phyloP scores from a whole-genome alignment of 805 yeast genomes.

The Hanseniaspora valbyensis region DNA sequence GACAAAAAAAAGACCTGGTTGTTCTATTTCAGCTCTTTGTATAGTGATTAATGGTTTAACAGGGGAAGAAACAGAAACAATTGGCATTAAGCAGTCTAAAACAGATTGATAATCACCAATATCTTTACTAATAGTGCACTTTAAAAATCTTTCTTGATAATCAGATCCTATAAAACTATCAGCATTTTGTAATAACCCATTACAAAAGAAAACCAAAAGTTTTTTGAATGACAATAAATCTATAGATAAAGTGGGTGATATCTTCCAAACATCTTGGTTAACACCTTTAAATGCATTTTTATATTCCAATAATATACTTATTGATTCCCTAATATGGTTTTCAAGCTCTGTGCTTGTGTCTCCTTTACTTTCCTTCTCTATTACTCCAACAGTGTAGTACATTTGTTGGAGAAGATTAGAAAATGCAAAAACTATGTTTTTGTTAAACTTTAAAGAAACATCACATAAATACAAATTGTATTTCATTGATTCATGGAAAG shows the following conservation, averaged over 20 bases:
- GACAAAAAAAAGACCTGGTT: slow-evolving; percentile 86
- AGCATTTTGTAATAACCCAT: background rate
- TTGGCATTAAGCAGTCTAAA: slow-evolving; percentile 18
- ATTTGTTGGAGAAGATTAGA: background rate
- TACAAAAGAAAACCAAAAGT: background rate
- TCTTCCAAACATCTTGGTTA: background rate
- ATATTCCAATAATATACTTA: background rate
- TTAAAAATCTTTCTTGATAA: slow-evolving; percentile 1
- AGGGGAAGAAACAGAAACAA: slow-evolving; percentile 55
- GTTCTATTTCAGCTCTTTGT: slow-evolving; percentile 87
- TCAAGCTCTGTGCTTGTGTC: no score
- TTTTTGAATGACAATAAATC: background rate
- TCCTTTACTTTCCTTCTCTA: background rate
- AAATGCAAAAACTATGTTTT: background rate
- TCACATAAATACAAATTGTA: background rate
- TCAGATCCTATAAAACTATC: background rate
- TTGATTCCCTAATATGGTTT: background rate
- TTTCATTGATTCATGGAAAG: background rate
- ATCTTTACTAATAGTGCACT: background rate
- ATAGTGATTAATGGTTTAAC: slow-evolving; percentile 67
- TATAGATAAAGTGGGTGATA: background rate
- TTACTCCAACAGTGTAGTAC: background rate
- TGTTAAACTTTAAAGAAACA: background rate
- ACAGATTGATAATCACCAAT: background rate
- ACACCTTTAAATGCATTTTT: background rate